Evolutionary conservation across 148 eudicot species (phyloP).

Genomic region (Silene uniflora): DNA sequence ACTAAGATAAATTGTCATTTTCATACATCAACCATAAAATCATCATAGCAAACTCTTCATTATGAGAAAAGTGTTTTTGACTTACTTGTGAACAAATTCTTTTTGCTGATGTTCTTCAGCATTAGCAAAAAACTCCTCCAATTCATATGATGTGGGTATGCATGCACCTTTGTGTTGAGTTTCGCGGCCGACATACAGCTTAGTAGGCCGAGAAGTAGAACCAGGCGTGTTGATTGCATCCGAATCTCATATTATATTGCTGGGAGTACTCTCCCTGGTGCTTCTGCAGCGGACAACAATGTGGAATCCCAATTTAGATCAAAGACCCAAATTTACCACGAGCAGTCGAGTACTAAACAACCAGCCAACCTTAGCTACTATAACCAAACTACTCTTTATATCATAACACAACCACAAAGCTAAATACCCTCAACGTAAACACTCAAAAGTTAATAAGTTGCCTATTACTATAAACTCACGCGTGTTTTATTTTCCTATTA

Average conservation of each 20-base stretch:
- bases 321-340: neutral
- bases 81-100: constrained; percentile 45
- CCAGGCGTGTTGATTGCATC: constrained; percentile 39
- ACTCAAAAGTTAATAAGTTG: too few relatives aligned
- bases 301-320: neutral
- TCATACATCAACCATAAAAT: neutral
- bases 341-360: too few relatives aligned
- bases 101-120: constrained; percentile 37
- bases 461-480: too few relatives aligned
- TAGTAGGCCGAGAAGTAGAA: constrained; percentile 35
- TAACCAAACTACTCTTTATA: neutral
- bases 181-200: constrained; percentile 19
- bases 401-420: too few relatives aligned
- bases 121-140: constrained; percentile 42
- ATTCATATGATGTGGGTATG: constrained; percentile 37
- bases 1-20: neutral
- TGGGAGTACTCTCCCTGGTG: constrained; percentile 61
- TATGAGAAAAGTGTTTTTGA: neutral
- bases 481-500: too few relatives aligned
- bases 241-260: constrained; percentile 43
- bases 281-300: constrained; percentile 30
- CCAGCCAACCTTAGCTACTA: neutral
- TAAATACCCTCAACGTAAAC: too few relatives aligned
- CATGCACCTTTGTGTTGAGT: constrained; percentile 20
- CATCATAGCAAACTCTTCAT: neutral